Evolutionary conservation across 1,284 basidiomycete genomes (phyloP).

Genomic region (Austroboletus sp.): DNA sequence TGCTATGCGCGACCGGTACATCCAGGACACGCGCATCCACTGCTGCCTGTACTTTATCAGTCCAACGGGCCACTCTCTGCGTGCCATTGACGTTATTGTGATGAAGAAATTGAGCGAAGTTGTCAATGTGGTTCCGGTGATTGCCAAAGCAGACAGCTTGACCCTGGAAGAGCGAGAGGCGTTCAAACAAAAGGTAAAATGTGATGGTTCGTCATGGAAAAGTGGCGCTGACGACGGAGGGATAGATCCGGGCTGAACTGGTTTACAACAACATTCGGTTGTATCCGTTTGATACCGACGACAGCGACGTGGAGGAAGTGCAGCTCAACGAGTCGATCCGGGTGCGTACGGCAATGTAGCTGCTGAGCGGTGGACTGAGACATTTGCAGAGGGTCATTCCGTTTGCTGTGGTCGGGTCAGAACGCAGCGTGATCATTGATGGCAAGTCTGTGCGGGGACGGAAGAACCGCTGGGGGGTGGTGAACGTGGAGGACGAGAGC

Average conservation of each 20-base stretch:
- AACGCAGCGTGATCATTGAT: conserved; percentile 89
- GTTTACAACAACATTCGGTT: conserved; percentile 88
- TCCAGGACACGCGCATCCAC: conserved; percentile 97
- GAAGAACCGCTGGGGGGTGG: conserved; percentile 96
- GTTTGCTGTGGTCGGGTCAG: conserved; percentile 94
- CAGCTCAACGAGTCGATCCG: conserved; percentile 87
- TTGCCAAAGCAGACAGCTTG: conserved; percentile 95
- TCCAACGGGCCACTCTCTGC: conserved; percentile 88
- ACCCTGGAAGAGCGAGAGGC: conserved; percentile 87
- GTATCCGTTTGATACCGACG: conserved; percentile 96
- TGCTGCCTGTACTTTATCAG: conserved; percentile 98
- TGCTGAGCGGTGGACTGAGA: conserved; percentile 5
- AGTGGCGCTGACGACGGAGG: conserved; percentile 5
- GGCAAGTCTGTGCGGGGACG: conserved; percentile 92
- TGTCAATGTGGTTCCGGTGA: conserved; percentile 97
- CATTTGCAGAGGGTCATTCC: conserved; percentile 76
- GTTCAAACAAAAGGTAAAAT: conserved; percentile 82
- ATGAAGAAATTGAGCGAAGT: conserved; percentile 99
- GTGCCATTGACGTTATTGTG: conserved; percentile 93
- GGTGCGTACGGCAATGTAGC: conserved; percentile 42
- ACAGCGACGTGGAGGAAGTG: conserved; percentile 88
- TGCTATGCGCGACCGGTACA: conserved; percentile 96
- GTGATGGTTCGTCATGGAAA: neutral
- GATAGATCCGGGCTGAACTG: conserved; percentile 86
- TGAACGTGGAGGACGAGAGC: conserved; percentile 93